phyloP scores from a whole-genome alignment of 257 asterid genomes.

The Petunia secreta region DNA sequence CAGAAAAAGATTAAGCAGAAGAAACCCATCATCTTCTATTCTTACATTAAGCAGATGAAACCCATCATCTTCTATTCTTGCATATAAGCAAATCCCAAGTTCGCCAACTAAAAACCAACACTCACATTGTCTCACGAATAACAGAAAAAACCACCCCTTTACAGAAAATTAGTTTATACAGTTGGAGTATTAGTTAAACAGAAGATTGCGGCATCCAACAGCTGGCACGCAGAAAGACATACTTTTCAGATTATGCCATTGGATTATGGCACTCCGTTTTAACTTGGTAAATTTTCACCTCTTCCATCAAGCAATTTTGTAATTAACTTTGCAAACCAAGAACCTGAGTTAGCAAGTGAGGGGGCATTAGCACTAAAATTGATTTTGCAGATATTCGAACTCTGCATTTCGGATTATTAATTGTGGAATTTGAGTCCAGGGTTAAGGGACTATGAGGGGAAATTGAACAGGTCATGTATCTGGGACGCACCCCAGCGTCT shows the following conservation, averaged over 20 bases:
- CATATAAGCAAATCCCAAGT: neutral
- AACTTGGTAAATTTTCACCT: conserved; percentile 12
- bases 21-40: neutral
- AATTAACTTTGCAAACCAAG: conserved; percentile 11
- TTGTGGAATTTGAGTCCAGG: conserved; percentile 2
- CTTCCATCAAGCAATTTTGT: conserved; percentile 11
- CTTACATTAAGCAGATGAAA: neutral
- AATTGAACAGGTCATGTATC: conserved; percentile 13
- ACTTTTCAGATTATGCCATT: conserved; percentile 7
- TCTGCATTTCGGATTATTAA: conserved; percentile 1
- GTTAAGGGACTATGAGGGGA: conserved; percentile 9
- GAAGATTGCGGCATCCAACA: conserved; percentile 14
- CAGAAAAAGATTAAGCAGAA: neutral
- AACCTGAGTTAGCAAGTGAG: neutral
- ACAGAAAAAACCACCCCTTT: neutral
- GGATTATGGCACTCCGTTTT: conserved; percentile 1
- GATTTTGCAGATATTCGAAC: conserved; percentile 14
- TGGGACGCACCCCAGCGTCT: neutral
- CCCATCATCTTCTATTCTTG: no score
- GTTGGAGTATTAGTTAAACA: neutral
- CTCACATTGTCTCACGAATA: neutral
- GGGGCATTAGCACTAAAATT: conserved; percentile 6
- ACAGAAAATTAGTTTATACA: neutral
- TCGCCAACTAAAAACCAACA: conserved; percentile 1
- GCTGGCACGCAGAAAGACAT: conserved; percentile 17